These are phyloP conservation scores for Auriscalpium orientale DNA, from an alignment of 768 basidiomycete species.

Conservation along the genomic window DNA sequence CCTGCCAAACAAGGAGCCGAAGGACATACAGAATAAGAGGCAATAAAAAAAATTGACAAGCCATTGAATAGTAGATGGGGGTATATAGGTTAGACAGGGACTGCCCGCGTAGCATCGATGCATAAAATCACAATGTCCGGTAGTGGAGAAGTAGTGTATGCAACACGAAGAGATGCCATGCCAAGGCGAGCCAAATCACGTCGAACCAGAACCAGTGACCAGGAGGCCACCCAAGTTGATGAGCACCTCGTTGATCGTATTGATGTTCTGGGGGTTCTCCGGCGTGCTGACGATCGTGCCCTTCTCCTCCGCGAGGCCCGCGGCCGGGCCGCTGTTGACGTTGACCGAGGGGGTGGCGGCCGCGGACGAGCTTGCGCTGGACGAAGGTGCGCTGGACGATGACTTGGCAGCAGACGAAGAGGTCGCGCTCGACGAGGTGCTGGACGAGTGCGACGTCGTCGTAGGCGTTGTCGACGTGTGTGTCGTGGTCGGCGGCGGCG, in stretches of 20 bases:
- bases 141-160: background rate
- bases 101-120: background rate
- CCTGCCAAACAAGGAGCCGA: background rate
- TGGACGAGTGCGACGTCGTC: background rate
- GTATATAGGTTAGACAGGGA: background rate
- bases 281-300: background rate
- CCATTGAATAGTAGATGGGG: background rate
- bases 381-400: background rate
- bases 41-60: background rate
- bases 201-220: background rate
- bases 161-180: background rate
- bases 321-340: background rate
- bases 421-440: background rate
- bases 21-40: background rate
- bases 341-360: background rate
- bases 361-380: background rate
- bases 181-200: background rate
- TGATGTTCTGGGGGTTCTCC: background rate
- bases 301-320: background rate
- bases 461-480: background rate
- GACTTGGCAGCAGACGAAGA: background rate
- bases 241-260: background rate
- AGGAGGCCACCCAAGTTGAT: background rate
- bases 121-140: background rate
- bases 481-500: background rate